Evolutionary conservation across 1,284 basidiomycete genomes (phyloP).

Genomic region (Stereum hirsutum): DNA sequence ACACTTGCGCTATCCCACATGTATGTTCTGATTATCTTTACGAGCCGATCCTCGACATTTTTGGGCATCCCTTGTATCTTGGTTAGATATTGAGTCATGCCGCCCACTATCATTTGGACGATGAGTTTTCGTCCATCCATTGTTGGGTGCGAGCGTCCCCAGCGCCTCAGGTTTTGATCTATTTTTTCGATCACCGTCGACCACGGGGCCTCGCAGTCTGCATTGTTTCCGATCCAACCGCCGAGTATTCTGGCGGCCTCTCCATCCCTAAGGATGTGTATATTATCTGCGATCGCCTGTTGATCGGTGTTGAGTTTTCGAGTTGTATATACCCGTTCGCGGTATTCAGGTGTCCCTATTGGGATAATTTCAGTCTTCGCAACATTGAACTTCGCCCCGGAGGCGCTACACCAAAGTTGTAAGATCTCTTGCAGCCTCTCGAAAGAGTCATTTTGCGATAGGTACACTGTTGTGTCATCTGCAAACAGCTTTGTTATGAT

Average conservation of each 20-base stretch:
- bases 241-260: not conserved
- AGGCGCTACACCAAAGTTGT: conserved; percentile 20
- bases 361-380: conserved; percentile 26
- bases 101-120: not conserved
- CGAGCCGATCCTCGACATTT: not conserved
- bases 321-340: not conserved
- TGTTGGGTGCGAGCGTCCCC: not conserved
- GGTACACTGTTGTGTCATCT: conserved; percentile 21
- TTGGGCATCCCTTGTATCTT: not conserved
- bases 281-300: not conserved
- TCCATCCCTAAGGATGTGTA: not conserved
- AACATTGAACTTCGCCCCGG: conserved; percentile 24
- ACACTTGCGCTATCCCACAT: not conserved
- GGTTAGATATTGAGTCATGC: not conserved
- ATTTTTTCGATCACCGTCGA: not conserved
- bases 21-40: not conserved
- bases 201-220: not conserved
- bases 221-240: not conserved
- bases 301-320: not conserved
- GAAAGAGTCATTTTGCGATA: conserved; percentile 14
- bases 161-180: not conserved
- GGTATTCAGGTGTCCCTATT: conserved; percentile 11
- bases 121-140: not conserved
- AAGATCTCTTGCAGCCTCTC: conserved; percentile 14
- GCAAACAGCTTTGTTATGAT: conserved; percentile 22